Evolutionary conservation across 2,329 filamentous ascomycete genomes (phyloP).

Genomic region (Colletotrichum agaves): DNA sequence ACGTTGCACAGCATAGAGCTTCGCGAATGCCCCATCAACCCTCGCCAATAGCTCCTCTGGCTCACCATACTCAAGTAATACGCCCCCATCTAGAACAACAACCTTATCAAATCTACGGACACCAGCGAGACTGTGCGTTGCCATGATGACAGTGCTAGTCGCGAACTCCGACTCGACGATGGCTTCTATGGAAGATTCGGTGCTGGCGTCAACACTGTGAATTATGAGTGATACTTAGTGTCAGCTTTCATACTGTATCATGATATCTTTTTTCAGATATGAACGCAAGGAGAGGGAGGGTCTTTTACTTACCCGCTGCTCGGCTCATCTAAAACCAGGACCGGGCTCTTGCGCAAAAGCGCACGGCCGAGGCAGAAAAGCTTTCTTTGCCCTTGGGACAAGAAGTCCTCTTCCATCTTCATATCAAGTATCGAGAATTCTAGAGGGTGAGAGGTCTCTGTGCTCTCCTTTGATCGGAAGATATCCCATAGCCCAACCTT

Average conservation of each 20-base stretch:
- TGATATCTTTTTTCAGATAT: slow-evolving; percentile 16
- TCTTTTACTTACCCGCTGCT: slow-evolving; percentile 57
- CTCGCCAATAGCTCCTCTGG: slow-evolving; percentile 21
- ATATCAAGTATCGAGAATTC: slow-evolving; percentile 11
- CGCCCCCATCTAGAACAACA: slow-evolving; percentile 20
- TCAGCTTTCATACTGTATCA: slow-evolving; percentile 17
- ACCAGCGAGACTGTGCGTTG: slow-evolving; percentile 21
- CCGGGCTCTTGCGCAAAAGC: slow-evolving; percentile 49
- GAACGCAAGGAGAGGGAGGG: slow-evolving; percentile 10
- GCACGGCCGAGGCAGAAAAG: slow-evolving; percentile 60
- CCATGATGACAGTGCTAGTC: slow-evolving; percentile 23
- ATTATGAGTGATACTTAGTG: background rate
- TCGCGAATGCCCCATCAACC: slow-evolving; percentile 24
- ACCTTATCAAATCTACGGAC: slow-evolving; percentile 20
- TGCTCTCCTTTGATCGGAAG: slow-evolving; percentile 50
- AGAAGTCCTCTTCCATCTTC: slow-evolving; percentile 49
- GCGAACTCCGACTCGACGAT: slow-evolving; percentile 19
- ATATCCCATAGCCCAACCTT: slow-evolving; percentile 57
- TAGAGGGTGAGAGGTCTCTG: slow-evolving; percentile 49
- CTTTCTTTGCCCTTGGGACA: slow-evolving; percentile 65
- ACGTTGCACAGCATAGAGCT: slow-evolving; percentile 25
- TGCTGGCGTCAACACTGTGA: slow-evolving; percentile 18
- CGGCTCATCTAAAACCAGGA: slow-evolving; percentile 60
- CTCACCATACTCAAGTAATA: slow-evolving; percentile 25
- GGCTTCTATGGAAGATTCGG: slow-evolving; percentile 16